phyloP scores from a whole-genome alignment of 768 basidiomycete genomes.

The Russula sp. region DNA sequence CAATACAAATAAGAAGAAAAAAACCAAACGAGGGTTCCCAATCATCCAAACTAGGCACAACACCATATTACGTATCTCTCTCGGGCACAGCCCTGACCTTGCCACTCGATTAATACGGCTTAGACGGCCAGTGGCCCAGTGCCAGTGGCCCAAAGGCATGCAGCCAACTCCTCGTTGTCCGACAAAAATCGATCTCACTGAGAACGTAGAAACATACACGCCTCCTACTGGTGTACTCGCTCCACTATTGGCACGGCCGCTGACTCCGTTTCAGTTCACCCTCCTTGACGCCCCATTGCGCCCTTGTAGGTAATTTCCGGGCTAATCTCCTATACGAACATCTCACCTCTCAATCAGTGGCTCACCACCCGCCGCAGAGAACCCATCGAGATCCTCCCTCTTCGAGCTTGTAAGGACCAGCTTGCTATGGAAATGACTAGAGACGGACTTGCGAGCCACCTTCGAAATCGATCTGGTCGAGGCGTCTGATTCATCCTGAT shows the following conservation, averaged over 20 bases:
- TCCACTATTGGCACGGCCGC: background rate
- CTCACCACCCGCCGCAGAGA: background rate
- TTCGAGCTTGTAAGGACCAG: background rate
- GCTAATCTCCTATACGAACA: slow-evolving; percentile 1
- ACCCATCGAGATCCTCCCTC: no score
- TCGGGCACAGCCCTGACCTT: background rate
- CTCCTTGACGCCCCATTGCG: background rate
- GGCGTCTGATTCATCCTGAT: slow-evolving; percentile 14
- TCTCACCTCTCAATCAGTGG: background rate
- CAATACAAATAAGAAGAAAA: background rate
- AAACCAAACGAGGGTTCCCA: background rate
- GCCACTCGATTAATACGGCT: no score
- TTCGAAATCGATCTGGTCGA: slow-evolving; percentile 7
- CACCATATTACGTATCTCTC: background rate
- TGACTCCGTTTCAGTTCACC: background rate
- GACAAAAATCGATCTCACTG: background rate
- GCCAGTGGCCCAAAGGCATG: no score
- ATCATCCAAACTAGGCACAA: background rate
- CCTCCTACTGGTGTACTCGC: background rate
- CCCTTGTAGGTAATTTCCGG: slow-evolving; percentile 8
- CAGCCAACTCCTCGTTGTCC: background rate
- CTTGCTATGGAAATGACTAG: background rate
- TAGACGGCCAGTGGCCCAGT: no score
- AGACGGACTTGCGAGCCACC: background rate
- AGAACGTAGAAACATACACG: background rate